A percentile compares a stretch with the other conserved stretches of the same genome.
These are phyloP conservation scores for Boletus huronensis DNA, from an alignment of 768 basidiomycete species.

Conservation along the genomic window DNA sequence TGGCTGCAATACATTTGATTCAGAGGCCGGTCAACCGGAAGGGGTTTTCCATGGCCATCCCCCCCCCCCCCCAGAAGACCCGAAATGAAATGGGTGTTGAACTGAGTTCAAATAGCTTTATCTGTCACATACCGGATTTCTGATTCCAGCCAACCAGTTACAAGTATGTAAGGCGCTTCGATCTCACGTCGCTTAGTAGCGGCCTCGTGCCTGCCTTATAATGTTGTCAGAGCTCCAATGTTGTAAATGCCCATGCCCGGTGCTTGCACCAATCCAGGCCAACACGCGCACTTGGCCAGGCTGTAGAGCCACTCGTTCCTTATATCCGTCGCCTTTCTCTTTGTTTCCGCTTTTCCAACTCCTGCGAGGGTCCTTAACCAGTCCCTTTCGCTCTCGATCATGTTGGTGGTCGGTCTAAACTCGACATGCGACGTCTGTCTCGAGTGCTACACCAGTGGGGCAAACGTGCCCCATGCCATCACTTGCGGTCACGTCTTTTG, in stretches of 20 bases:
- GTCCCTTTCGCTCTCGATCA: constrained; percentile 37
- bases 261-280: constrained; percentile 22
- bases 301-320: constrained; percentile 17
- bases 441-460: constrained; percentile 53
- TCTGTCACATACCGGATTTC: constrained; percentile 15
- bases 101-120: constrained; percentile 22
- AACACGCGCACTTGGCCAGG: constrained; percentile 33
- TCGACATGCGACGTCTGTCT: constrained; percentile 77
- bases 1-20: not conserved
- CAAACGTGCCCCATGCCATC: constrained; percentile 60
- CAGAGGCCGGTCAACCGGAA: not conserved
- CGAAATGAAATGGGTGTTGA: constrained; percentile 25
- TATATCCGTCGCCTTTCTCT: constrained; percentile 15
- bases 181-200: constrained; percentile 35
- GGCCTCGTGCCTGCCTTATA: constrained; percentile 37
- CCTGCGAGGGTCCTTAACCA: constrained; percentile 33
- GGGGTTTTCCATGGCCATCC: constrained; percentile 11
- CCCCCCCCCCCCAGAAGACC: constrained; percentile 21
- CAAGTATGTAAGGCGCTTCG: constrained; percentile 20
- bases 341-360: constrained; percentile 2
- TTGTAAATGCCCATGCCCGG: constrained; percentile 21
- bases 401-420: constrained; percentile 63
- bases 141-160: constrained; percentile 5
- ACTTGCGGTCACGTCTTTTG: constrained; percentile 74
- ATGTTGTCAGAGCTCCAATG: constrained; percentile 22